phyloP scores from a whole-genome alignment of 495 filamentous ascomycete genomes.

The Parathielavia hyrcaniae region DNA sequence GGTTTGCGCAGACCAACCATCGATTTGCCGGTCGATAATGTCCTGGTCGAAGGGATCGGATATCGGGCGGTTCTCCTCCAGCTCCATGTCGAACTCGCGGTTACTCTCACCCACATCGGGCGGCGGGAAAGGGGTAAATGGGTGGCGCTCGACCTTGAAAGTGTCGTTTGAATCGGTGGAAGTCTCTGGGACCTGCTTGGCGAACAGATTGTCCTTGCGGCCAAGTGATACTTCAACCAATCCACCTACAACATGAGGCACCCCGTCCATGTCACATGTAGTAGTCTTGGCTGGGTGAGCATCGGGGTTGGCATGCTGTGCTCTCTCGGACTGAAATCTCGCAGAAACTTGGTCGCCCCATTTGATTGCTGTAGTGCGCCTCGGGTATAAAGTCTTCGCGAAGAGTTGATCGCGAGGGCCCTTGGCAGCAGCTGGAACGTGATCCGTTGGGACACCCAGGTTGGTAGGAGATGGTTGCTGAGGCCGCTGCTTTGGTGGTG shows the following conservation, averaged over 20 bases:
- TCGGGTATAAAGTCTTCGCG: background rate
- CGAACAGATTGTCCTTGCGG: background rate
- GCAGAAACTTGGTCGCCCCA: background rate
- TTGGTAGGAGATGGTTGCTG: background rate
- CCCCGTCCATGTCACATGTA: background rate
- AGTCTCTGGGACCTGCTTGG: background rate
- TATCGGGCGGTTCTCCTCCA: background rate
- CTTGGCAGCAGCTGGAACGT: background rate
- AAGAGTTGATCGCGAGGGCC: background rate
- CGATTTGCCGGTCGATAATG: constrained; percentile 1
- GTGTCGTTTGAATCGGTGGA: background rate
- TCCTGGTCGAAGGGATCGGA: background rate
- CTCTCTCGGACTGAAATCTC: background rate
- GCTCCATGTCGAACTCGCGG: background rate
- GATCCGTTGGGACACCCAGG: background rate
- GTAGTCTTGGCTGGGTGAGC: background rate
- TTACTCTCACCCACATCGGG: constrained; percentile 11
- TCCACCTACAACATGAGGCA: background rate
- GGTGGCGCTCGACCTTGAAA: background rate
- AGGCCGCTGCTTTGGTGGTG: background rate
- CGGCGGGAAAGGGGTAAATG: background rate
- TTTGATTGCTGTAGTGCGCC: background rate
- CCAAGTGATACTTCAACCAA: constrained; percentile 1
- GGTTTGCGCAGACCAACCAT: background rate
- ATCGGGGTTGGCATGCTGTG: background rate